Conservation (phyloP, 495 filamentous ascomycete species). For the Talaromyces adpressus region DNA sequence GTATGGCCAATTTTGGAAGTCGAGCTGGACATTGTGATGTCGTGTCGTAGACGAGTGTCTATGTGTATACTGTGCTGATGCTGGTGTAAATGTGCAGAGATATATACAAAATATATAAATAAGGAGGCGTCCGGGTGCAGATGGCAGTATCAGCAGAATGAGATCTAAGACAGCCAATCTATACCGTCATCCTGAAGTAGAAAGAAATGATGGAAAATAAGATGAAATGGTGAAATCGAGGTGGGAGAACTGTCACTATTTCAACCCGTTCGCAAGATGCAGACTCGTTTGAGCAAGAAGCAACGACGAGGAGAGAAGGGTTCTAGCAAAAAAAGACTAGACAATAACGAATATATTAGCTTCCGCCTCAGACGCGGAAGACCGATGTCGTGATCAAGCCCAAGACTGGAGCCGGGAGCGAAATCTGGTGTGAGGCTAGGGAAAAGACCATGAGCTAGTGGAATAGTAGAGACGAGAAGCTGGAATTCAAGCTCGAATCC, state of each 20-base stretch:
- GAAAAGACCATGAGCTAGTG: background rate
- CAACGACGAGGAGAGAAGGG: background rate
- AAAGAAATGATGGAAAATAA: background rate
- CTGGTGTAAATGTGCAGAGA: background rate
- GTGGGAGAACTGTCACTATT: background rate
- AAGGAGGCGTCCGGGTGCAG: background rate
- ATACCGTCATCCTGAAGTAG: background rate
- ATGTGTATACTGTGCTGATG: background rate
- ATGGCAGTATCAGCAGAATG: background rate
- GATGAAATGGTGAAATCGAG: background rate
- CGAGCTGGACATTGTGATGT: constrained; percentile 25
- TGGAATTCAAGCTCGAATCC: background rate
- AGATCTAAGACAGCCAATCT: background rate
- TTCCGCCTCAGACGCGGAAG: constrained; percentile 3
- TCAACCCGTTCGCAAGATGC: background rate
- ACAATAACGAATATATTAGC: background rate
- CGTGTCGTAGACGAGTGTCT: background rate
- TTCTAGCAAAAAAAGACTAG: background rate
- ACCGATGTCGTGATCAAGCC: constrained; percentile 5
- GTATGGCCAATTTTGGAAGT: constrained; percentile 57
- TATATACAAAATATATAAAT: background rate
- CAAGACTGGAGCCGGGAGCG: background rate
- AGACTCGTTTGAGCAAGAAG: background rate
- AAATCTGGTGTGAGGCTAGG: background rate
- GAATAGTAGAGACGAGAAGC: background rate